Evolutionary conservation across 1,284 basidiomycete genomes (phyloP), one percentile per base, ranked within the genome.

Genomic region (Thelephora terrestris): DNA sequence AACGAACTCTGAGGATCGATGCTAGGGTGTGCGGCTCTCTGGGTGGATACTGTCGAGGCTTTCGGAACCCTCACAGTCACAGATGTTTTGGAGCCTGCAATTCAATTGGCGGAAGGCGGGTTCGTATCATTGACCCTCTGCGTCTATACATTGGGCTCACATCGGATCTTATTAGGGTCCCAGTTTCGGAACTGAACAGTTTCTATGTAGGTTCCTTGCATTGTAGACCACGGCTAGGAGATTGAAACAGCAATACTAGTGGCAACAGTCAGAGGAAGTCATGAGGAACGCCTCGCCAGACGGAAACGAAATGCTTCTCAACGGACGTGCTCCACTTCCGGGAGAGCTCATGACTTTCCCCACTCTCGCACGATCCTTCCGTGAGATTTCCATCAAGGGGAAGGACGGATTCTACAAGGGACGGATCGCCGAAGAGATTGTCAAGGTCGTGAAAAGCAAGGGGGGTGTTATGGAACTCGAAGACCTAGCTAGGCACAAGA

Each of bases 321-420:
- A 92, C 53, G 84, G 86, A 38, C 79, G 75, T 56, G 87, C 90
- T 0, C 91, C 91, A 0, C 73, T 76, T 7, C 79, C 85, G 1
- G 89, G 88, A 2, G 76, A 93, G 60, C 75, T 92, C 55, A 78
- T 89, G 67, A 77, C 71, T 49, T 73, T 91, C 47, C 83, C 91
- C 0, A 85, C 81, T 56, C 77, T 98, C 6, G 94, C 87, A 0
- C 68, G 74, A 57, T 95, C 91, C 0, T 93, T 97, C 69, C 77
- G 83, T 47, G 75, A 80, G 43, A 70, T 97, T 7, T 90, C 81
- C 0, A 76, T 79, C 49, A 69, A 90, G 29, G 94, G 94, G 4
- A 91, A 87, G 57, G 80, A 86, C 47, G 95, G 92, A 0, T 98
- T 92, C 65, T 98, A 98, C 70, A 89, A 83, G 59, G 95, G 94